Evolutionary conservation across 2,329 filamentous ascomycete genomes (phyloP), one percentile per base, ranked within the genome.

Genomic region (Xylariaceae sp.): DNA sequence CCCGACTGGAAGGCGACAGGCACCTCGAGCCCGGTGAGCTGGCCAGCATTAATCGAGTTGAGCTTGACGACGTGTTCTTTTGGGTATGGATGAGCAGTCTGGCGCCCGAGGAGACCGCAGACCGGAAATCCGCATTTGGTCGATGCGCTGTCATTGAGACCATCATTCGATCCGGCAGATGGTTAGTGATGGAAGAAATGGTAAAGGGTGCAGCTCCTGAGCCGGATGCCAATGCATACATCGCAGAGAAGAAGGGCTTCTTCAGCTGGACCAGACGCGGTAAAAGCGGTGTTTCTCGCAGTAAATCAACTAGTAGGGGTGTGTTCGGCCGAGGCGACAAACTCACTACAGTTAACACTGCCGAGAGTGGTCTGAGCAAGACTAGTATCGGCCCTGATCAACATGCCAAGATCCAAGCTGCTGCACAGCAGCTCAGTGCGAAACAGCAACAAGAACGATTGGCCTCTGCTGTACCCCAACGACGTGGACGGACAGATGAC

Each of bases 51-150:
- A 87, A 82, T 19, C 80, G 80, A 35, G 81, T 97, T 49, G 86
- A 94, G 55, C 76, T 99, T 5, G 94, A 99, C 61, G 92, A 97
- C 66, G 87, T 90, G 1, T 99, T 99, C 68, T 99, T 94, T 94
- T 97, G 94, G 92, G 94, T 97, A 4, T 99, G 94, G 94, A 97
- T 99, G 78, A 95, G 84, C 60, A 97, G 92, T 75, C 74, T 99
- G 62, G 90, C 92, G 1, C 87, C 85, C 1, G 94, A 99, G 63
- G 94, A 99, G 71, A 88, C 91, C 0, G 71, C 83, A 0, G 80
- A 86, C 42, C 83, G 94, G 53, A 99, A 99, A 67, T 86, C 91
- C 6, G 90, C 91, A 0, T 99, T 99, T 66, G 94, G 94, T 35
- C 82, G 94, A 55, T 99, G 94, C 63, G 90, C 94, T 17, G 78